Conservation (phyloP, 1,284 basidiomycete species). For the Ceratobasidium sp. region DNA sequence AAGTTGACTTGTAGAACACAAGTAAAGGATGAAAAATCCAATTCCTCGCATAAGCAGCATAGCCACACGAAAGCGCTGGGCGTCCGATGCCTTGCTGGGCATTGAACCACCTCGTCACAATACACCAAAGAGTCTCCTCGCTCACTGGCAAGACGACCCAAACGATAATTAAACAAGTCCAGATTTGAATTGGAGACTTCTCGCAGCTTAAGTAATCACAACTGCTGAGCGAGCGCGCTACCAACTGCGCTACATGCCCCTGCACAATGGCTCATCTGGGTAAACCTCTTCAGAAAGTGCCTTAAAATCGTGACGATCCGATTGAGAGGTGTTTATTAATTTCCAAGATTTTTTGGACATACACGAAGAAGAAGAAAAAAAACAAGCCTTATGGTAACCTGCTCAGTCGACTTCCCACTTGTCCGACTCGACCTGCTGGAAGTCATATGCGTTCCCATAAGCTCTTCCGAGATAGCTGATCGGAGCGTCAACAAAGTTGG, state of each 20-base stretch:
- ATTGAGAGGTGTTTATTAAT: too few relatives aligned
- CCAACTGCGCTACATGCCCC: conserved; percentile 29
- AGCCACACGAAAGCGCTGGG: neutral
- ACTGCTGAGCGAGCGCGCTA: too few relatives aligned
- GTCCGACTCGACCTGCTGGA: conserved; percentile 34
- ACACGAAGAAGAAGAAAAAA: too few relatives aligned
- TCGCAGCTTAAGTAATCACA: neutral
- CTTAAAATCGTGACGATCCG: too few relatives aligned
- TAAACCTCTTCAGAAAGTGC: too few relatives aligned
- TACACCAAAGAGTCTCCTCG: neutral
- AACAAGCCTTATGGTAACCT: too few relatives aligned
- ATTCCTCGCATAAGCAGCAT: neutral
- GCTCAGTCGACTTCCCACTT: conserved; percentile 7
- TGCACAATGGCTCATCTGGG: neutral
- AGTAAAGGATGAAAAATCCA: neutral
- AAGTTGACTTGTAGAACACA: too few relatives aligned
- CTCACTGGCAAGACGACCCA: neutral
- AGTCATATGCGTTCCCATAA: conserved; percentile 45
- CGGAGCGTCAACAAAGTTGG: conserved; percentile 39
- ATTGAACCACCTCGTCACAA: too few relatives aligned
- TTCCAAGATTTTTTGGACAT: too few relatives aligned
- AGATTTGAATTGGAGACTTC: conserved; percentile 20
- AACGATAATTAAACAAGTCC: conserved; percentile 3
- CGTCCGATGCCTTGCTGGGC: too few relatives aligned
- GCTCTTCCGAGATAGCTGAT: conserved; percentile 40